A percentile compares a stretch with the other conserved stretches of the same genome.
These are phyloP conservation scores for Rhizopus delemar DNA, from an alignment of 371 early-diverging fungal genomes.

Conservation along the genomic window DNA sequence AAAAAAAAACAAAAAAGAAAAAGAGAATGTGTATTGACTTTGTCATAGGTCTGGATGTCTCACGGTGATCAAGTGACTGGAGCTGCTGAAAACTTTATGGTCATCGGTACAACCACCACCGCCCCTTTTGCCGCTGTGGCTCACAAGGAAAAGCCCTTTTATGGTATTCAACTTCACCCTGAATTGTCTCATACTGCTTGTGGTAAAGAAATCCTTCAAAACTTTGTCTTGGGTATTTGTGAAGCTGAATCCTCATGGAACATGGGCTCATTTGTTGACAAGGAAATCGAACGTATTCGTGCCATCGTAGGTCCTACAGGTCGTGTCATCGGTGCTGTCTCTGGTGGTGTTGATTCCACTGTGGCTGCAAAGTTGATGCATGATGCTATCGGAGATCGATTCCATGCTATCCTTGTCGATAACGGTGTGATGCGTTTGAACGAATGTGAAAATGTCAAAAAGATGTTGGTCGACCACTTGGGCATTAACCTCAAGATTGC, in stretches of 20 bases:
- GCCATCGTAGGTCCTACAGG: slow-evolving; percentile 88
- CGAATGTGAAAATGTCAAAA: slow-evolving; percentile 85
- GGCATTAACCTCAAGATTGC: slow-evolving; percentile 94
- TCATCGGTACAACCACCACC: slow-evolving; percentile 84
- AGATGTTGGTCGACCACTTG: slow-evolving; percentile 82
- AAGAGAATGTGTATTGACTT: background rate
- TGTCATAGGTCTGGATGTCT: slow-evolving; percentile 91
- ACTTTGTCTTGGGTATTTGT: slow-evolving; percentile 92
- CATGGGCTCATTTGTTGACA: slow-evolving; percentile 94
- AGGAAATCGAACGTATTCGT: slow-evolving; percentile 93
- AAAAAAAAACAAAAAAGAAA: slow-evolving; percentile 9
- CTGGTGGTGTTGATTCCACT: slow-evolving; percentile 96
- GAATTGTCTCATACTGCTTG: slow-evolving; percentile 96
- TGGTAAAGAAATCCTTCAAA: slow-evolving; percentile 80
- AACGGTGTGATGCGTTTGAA: slow-evolving; percentile 98
- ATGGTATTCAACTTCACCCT: slow-evolving; percentile 97
- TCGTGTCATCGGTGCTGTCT: slow-evolving; percentile 95
- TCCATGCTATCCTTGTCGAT: slow-evolving; percentile 97
- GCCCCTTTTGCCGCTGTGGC: slow-evolving; percentile 90
- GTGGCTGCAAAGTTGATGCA: slow-evolving; percentile 96
- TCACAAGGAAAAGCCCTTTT: slow-evolving; percentile 75
- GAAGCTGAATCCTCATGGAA: slow-evolving; percentile 87
- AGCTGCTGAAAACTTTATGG: slow-evolving; percentile 80
- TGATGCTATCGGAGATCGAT: slow-evolving; percentile 96
- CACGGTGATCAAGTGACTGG: slow-evolving; percentile 93